phyloP scores from a whole-genome alignment of 2,329 filamentous ascomycete species.

The Fusarium cyanostomum region DNA sequence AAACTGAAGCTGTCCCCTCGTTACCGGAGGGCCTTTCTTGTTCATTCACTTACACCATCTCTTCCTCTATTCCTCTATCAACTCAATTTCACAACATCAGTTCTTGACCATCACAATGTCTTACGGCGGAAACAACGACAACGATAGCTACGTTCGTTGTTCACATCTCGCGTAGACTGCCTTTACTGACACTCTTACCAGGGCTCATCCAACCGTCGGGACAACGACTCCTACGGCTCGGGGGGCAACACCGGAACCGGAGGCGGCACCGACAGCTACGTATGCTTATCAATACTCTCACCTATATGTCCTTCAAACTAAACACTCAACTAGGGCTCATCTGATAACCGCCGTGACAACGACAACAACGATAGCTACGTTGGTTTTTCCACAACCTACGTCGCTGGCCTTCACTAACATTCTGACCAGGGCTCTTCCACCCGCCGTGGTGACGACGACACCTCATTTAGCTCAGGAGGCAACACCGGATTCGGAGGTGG shows the following conservation, averaged over 20 bases:
- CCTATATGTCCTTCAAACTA: no score
- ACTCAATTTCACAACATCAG: not conserved
- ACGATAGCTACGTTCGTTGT: constrained; percentile 46
- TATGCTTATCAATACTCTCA: not conserved
- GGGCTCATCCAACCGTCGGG: constrained; percentile 31
- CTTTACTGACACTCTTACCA: constrained; percentile 38
- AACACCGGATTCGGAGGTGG: no score
- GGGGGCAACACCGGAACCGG: constrained; percentile 3
- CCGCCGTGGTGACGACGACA: no score
- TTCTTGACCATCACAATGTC: constrained; percentile 52
- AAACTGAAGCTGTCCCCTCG: constrained; percentile 30
- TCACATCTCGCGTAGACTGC: no score
- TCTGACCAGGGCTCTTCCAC: not conserved
- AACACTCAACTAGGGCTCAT: constrained; percentile 26
- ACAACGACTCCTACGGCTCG: constrained; percentile 20
- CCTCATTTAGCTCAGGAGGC: no score
- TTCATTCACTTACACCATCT: constrained; percentile 7
- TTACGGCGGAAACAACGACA: constrained; percentile 55
- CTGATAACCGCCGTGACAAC: constrained; percentile 17
- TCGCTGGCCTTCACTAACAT: constrained; percentile 1
- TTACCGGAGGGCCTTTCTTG: not conserved
- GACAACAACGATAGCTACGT: not conserved
- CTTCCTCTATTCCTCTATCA: not conserved
- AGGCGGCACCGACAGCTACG: constrained; percentile 12
- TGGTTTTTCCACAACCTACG: not conserved